Conservation (phyloP, 2,329 filamentous ascomycete species). For the Fusarium ambrosium region DNA sequence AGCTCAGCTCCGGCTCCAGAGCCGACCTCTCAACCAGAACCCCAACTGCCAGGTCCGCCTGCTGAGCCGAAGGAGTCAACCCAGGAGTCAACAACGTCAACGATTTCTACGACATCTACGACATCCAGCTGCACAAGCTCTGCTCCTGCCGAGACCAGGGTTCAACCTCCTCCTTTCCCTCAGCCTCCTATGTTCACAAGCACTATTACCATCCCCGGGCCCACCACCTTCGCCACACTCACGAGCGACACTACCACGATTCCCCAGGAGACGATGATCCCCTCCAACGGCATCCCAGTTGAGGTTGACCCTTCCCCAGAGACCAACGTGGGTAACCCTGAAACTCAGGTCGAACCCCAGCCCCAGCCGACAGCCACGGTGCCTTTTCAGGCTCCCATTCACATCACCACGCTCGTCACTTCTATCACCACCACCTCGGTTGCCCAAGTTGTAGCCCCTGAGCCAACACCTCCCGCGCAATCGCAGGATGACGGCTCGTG, state of each 20-base stretch:
- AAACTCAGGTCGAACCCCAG: constrained; percentile 15
- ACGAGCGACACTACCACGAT: constrained; percentile 15
- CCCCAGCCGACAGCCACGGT: constrained; percentile 15
- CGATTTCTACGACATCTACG: not conserved
- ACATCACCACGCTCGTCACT: constrained; percentile 33
- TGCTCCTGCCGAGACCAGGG: constrained; percentile 16
- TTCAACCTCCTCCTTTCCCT: constrained; percentile 2
- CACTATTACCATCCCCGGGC: not conserved
- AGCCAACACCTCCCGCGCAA: constrained; percentile 39
- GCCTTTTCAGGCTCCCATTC: constrained; percentile 16
- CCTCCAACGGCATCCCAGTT: constrained; percentile 15
- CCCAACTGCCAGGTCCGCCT: constrained; percentile 14
- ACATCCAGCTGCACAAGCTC: not conserved
- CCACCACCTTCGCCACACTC: constrained; percentile 22
- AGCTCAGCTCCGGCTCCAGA: constrained; percentile 24
- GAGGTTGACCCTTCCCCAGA: constrained; percentile 16
- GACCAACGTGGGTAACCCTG: constrained; percentile 11
- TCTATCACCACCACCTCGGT: constrained; percentile 26
- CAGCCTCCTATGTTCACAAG: not conserved
- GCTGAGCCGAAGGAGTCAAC: constrained; percentile 22
- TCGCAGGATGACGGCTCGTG: constrained; percentile 60
- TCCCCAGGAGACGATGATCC: constrained; percentile 8
- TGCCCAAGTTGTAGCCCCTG: constrained; percentile 5
- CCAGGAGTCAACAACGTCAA: not conserved
- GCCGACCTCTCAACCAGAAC: constrained; percentile 13